phyloP scores from a whole-genome alignment of 345 rosid genomes.

The Hypericum androsaemum region DNA sequence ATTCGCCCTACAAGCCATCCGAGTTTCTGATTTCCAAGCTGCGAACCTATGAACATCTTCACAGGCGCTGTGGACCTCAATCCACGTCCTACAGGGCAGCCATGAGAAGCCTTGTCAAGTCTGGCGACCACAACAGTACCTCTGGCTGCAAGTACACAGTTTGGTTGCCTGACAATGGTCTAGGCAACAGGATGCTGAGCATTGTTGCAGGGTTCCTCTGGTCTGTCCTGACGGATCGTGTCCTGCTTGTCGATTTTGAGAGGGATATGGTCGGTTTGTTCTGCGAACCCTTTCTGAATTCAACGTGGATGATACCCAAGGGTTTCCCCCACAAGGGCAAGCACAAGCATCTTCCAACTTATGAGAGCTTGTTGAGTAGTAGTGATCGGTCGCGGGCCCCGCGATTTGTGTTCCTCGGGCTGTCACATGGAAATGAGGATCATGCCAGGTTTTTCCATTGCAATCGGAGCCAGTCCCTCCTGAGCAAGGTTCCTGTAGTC shows the following conservation, averaged over 20 bases:
- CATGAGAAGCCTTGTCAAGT: background rate
- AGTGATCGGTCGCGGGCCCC: background rate
- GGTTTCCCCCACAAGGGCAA: constrained; percentile 7
- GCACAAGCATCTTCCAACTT: background rate
- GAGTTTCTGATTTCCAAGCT: constrained; percentile 11
- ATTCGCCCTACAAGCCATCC: constrained; percentile 12
- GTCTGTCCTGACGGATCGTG: constrained; percentile 17
- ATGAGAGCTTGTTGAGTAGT: constrained; percentile 5
- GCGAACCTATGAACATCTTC: constrained; percentile 11
- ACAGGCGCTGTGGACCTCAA: constrained; percentile 9
- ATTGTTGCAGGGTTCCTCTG: constrained; percentile 18
- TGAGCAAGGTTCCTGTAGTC: constrained; percentile 7
- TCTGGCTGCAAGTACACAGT: constrained; percentile 14
- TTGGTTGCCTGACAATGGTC: constrained; percentile 16
- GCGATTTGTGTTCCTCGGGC: constrained; percentile 6
- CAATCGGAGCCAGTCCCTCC: constrained; percentile 6
- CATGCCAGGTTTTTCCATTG: constrained; percentile 14
- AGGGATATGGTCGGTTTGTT: constrained; percentile 14
- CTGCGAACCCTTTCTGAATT: constrained; percentile 22
- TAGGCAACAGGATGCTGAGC: constrained; percentile 21
- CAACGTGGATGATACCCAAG: constrained; percentile 14
- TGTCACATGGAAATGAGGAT: constrained; percentile 3
- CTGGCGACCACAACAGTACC: background rate
- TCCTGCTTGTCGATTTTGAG: constrained; percentile 12
- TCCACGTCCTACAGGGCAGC: too few relatives aligned